Percentiles rank a stretch among this genome's conserved stretches.
These are phyloP conservation scores for Yamadazyma dushanensis DNA, from an alignment of 1,139 yeast species.

Conservation along the genomic window DNA sequence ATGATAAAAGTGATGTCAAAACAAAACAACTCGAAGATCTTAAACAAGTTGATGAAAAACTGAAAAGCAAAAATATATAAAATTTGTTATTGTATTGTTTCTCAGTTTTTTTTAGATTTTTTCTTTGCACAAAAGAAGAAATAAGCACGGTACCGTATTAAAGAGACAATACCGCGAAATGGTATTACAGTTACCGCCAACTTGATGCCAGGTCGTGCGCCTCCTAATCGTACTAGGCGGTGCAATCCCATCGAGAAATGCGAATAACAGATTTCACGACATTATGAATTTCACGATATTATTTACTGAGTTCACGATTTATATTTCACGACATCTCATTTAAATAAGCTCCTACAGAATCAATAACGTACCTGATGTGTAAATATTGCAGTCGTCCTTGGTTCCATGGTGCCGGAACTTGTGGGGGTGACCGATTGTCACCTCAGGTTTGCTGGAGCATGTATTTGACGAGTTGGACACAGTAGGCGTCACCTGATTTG, in stretches of 20 bases:
- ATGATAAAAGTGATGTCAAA: background rate
- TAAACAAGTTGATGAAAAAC: background rate
- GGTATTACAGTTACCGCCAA: background rate
- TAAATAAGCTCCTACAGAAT: constrained; percentile 1
- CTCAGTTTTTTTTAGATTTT: constrained; percentile 1
- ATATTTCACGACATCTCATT: no score
- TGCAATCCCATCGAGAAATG: no score
- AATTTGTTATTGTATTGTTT: constrained; percentile 3
- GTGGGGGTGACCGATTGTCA: background rate
- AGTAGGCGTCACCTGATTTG: no score
- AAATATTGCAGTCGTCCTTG: background rate
- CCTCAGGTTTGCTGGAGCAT: no score
- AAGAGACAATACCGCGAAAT: background rate
- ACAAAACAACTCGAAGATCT: no score
- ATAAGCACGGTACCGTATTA: background rate
- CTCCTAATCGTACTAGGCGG: background rate
- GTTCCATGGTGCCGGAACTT: background rate
- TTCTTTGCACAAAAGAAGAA: background rate
- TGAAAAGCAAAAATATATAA: constrained; percentile 1
- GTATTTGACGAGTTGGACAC: no score
- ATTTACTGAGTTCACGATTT: background rate
- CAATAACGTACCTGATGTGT: background rate
- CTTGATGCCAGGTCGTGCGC: background rate
- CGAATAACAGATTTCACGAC: no score
- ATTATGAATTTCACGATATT: background rate